Percentiles rank a stretch among this genome's conserved stretches.
Conservation (phyloP, 352 stramenopile genomes). For the Phytophthora sp. region DNA sequence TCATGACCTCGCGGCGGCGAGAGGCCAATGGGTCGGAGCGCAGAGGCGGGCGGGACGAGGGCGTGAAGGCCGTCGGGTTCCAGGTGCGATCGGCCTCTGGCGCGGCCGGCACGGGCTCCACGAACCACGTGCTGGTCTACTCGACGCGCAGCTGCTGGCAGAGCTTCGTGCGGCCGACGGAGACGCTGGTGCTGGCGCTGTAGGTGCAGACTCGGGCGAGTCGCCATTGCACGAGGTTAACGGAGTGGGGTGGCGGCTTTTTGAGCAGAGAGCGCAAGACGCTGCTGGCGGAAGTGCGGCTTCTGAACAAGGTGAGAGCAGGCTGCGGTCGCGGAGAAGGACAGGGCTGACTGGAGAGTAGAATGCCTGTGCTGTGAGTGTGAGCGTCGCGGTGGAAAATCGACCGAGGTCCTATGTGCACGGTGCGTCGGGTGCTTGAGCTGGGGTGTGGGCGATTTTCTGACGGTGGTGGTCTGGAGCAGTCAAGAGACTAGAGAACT, state of each 20-base stretch:
- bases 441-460: not conserved
- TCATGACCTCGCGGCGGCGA: no score
- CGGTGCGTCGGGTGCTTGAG: slow-evolving; percentile 29
- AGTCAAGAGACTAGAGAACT: slow-evolving; percentile 59
- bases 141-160: slow-evolving; percentile 63
- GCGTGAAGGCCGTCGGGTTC: slow-evolving; percentile 34
- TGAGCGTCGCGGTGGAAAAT: slow-evolving; percentile 76
- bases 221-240: no score
- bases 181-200: slow-evolving; percentile 62
- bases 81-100: slow-evolving; percentile 47
- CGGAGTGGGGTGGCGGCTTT: no score
- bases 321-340: no score
- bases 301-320: slow-evolving; percentile 73
- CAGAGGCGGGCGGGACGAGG: not conserved
- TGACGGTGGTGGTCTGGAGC: not conserved
- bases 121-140: slow-evolving; percentile 58
- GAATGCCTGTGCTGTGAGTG: slow-evolving; percentile 69
- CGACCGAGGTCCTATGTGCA: slow-evolving; percentile 62
- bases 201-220: no score
- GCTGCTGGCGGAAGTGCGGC: slow-evolving; percentile 68
- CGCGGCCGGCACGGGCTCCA: slow-evolving; percentile 31
- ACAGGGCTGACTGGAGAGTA: slow-evolving; percentile 10
- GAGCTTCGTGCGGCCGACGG: slow-evolving; percentile 57
- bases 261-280: slow-evolving; percentile 68
- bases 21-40: no score